Evolutionary conservation across 2,329 filamentous ascomycete genomes (phyloP).

Genomic region (Diaporthe eres): DNA sequence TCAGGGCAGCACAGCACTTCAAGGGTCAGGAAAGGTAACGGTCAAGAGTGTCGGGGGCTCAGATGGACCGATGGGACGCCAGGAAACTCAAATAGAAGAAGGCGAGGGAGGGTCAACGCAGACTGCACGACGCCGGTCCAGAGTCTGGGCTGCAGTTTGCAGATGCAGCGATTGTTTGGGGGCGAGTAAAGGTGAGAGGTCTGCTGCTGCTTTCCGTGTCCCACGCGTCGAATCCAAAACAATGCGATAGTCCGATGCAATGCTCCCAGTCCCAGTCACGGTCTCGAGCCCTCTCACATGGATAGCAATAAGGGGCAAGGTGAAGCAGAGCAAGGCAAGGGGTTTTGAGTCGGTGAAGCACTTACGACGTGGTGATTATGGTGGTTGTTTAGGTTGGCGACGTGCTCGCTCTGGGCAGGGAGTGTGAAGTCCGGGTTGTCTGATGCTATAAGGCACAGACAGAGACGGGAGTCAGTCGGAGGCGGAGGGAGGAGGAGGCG

Average conservation of each 20-base stretch:
- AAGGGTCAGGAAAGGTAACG: background rate
- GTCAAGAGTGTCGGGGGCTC: slow-evolving; percentile 15
- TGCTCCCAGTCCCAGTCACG: slow-evolving; percentile 5
- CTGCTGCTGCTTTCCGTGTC: slow-evolving; percentile 18
- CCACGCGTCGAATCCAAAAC: slow-evolving; percentile 31
- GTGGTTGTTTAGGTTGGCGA: background rate
- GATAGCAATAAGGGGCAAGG: background rate
- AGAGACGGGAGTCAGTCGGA: background rate
- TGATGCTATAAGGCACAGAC: slow-evolving; percentile 25
- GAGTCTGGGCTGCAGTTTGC: background rate
- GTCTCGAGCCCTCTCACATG: background rate
- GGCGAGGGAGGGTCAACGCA: slow-evolving; percentile 2
- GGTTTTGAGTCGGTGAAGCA: background rate
- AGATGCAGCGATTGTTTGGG: background rate
- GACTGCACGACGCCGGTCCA: slow-evolving; percentile 17
- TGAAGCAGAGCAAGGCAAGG: background rate
- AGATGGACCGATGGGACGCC: slow-evolving; percentile 23
- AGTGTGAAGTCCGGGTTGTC: background rate
- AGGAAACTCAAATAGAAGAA: slow-evolving; percentile 28
- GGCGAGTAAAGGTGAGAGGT: background rate
- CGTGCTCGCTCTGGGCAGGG: background rate
- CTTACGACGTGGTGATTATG: background rate
- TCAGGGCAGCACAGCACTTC: slow-evolving; percentile 1
- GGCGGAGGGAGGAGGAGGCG: background rate
- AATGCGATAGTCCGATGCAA: slow-evolving; percentile 26